Percentiles rank a stretch among this genome's conserved stretches.
Evolutionary conservation across 164 flowering plant species (phyloP).

Genomic region (Nymphaea thermarum): DNA sequence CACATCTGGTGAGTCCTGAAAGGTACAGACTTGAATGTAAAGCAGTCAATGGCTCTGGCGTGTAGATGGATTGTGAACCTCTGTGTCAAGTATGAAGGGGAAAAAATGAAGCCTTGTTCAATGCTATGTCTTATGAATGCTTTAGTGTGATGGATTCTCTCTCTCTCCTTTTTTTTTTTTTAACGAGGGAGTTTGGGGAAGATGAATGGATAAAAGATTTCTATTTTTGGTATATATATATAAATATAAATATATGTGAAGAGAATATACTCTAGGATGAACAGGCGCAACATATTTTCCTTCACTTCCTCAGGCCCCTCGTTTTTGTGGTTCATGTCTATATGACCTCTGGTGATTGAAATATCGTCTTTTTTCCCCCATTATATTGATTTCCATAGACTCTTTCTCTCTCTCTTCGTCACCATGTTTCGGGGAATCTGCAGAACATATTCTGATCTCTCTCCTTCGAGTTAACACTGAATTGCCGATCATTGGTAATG

Average conservation of each 20-base stretch:
- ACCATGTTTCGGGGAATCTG: background rate
- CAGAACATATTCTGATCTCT: too few relatives aligned
- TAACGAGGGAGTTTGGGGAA: background rate
- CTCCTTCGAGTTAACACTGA: too few relatives aligned
- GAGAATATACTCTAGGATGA: background rate
- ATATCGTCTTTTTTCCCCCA: too few relatives aligned
- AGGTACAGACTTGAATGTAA: background rate
- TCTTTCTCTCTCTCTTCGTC: background rate
- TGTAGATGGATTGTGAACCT: background rate
- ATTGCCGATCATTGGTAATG: too few relatives aligned
- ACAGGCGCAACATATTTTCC: background rate
- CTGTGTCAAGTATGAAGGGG: background rate
- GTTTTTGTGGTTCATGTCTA: background rate
- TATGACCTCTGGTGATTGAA: background rate
- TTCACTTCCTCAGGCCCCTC: background rate
- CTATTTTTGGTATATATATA: background rate
- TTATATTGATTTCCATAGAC: background rate
- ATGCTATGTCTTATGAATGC: background rate
- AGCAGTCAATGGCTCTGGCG: background rate
- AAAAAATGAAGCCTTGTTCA: background rate
- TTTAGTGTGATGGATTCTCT: background rate
- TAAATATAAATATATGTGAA: too few relatives aligned
- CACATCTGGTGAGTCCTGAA: slow-evolving; percentile 47
- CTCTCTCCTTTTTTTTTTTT: too few relatives aligned
- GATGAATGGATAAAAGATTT: background rate